Base-by-base conservation (phyloP, 2,329 filamentous ascomycete species). In the Penicillium paneum region DNA sequence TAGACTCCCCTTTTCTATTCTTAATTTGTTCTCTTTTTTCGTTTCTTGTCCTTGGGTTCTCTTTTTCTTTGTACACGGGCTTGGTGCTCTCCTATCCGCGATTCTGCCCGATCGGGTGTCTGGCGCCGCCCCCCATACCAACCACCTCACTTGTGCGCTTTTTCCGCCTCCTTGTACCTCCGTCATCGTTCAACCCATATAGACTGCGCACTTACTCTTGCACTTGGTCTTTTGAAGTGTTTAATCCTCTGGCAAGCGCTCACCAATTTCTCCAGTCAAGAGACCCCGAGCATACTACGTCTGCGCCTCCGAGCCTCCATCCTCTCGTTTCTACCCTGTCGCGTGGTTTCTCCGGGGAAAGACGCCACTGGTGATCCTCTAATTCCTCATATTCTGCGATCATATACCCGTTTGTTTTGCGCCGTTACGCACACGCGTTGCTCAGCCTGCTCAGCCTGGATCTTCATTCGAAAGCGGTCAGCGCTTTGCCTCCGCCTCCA, bases 151-250 rank as follows among this genome's bases (percentile, higher is more conserved):
- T 42, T 56, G 59, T 62, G 57, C 49, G 57, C 61, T 57, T 58
- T 62, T 65, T 54, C 58, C 61, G 60, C 60, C 63, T 65, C 60
- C 59, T 55, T 58, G 60, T 62, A 59, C 52, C 42, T 60, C 54
- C 60, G 60, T 64, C 58, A 60, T 65, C 57, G 60, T 46, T 49
- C 57, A 57, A 56, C 54, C 49, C 53, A 47, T 64, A 56, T 60
- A 51, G 45, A 59, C 41, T 49, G 54, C 51, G 54, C 52, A 51
- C 38, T 44, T 42, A 35, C 43, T 26, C 39, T 52, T 42, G n/a
- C 46, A 53, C 45, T 47, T 31, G 44, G 40, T 38, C 48, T 10
- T 59, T 21, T 7, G 21, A 41, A 32, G 26, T 24, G 43, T 44
- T 43, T 28, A 34, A 36, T 53, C 12, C 24, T 52, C 52, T 56